Base-by-base conservation (phyloP, 768 basidiomycete genomes). In the Calocybe cyanea region DNA sequence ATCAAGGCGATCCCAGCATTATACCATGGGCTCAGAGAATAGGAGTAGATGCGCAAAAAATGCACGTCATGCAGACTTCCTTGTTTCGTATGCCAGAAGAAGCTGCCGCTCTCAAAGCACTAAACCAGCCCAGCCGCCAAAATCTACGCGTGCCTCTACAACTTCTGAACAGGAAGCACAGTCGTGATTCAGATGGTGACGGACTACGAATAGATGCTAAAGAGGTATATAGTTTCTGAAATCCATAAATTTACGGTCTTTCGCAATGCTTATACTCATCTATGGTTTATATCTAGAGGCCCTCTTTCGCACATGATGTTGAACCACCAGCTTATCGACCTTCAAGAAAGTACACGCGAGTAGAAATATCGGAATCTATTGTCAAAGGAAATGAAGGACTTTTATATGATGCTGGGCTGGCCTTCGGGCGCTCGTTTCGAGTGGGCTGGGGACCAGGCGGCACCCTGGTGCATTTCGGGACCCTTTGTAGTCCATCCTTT, bases 11-110 rank as follows among this genome's bases (percentile, higher is more conserved):
- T 48, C 65, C 77, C 5, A 72, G 74, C 5, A 69, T 81, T 35
- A 78, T 81, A 43, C 79, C 86, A 31, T 88, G 87, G 85, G 80
- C 83, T 11, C 75, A 83, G 38, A 79, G 79, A 41, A 62, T 84
- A 20, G 85, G 87, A 4, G 71, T 93, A n/a, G 90, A 94, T 61
- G 76, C 84, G 11, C 88, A 90, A 62, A 85, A 83, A 66, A 81
- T 93, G 75, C 87, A 92, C 57, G 88, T 94, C 43, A 95, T 95
- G 92, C 92, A 95, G 57, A 82, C 87, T 0, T 85, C 87, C 25
- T 67, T 95, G 42, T 95, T 95, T 59, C 77, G 84, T 36, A 72
- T 80, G 61, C 83, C 83, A 11, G 85, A 88, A 59, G 84, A 86
- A 57, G 83, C 78, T 11, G 85, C 77, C 1, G 80, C 78, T 1